Conservation (phyloP, 441 rosid species). For the Syzygium malaccense region DNA sequence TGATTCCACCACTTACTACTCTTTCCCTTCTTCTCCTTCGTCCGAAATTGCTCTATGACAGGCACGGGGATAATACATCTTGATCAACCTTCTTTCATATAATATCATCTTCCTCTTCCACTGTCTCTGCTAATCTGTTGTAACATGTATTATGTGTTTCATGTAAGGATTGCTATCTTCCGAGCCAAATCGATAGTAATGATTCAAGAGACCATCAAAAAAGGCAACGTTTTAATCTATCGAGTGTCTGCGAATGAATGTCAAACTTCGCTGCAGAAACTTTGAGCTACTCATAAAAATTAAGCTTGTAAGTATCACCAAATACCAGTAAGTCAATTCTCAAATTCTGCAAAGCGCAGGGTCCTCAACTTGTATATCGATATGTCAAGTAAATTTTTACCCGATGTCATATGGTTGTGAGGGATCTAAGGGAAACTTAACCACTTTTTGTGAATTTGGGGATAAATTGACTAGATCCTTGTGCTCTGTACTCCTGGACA, state of each 20-base stretch:
- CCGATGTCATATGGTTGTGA: not conserved
- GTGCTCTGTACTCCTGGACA: not conserved
- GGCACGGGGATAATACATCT: not conserved
- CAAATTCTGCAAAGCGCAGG: not conserved
- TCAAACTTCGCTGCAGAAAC: not conserved
- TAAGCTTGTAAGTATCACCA: not conserved
- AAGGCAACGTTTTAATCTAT: not conserved
- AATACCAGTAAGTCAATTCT: not conserved
- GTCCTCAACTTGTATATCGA: not conserved
- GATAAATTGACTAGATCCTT: not conserved
- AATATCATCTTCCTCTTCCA: not conserved
- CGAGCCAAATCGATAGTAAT: not conserved
- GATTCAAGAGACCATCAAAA: not conserved
- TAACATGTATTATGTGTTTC: not conserved
- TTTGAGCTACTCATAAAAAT: not conserved
- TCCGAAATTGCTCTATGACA: not conserved
- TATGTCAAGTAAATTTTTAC: not conserved
- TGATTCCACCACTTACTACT: not conserved
- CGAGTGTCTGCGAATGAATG: not conserved
- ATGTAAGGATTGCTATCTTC: not conserved
- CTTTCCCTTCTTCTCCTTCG: not conserved
- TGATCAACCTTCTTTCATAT: not conserved
- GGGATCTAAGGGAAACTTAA: not conserved
- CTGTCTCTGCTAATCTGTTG: not conserved
- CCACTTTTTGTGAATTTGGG: not conserved